Percentiles rank a stretch among this genome's conserved stretches.
These are phyloP conservation scores for Paecilomyces niveus DNA, from an alignment of 2,329 filamentous ascomycete genomes.

Conservation along the genomic window DNA sequence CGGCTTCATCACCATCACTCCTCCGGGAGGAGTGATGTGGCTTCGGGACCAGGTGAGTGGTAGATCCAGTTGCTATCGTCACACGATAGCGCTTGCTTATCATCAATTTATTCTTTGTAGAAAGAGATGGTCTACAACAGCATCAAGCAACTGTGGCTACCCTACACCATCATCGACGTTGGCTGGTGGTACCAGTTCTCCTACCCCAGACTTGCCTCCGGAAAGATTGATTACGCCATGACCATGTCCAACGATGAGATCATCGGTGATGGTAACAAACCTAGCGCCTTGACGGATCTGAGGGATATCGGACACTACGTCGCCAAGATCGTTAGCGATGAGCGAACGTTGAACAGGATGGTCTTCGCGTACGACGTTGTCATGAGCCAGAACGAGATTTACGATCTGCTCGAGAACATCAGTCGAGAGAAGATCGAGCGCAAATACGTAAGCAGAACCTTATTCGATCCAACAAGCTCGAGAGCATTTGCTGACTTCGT, in stretches of 20 bases:
- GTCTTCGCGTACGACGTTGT: conserved; percentile 46
- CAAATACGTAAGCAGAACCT: conserved; percentile 25
- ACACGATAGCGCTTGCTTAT: neutral
- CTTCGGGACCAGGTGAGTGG: conserved; percentile 32
- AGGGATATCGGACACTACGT: conserved; percentile 49
- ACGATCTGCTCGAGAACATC: conserved; percentile 39
- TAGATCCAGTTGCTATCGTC: neutral
- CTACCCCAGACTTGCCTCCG: conserved; percentile 39
- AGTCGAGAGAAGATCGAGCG: conserved; percentile 43
- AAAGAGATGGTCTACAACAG: conserved; percentile 48
- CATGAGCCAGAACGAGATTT: conserved; percentile 41
- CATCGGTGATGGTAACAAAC: conserved; percentile 40
- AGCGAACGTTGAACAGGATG: conserved; percentile 47
- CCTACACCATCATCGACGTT: conserved; percentile 52
- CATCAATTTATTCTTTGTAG: conserved; percentile 12
- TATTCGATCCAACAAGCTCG: neutral
- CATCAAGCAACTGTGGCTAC: conserved; percentile 42
- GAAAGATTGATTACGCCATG: conserved; percentile 39
- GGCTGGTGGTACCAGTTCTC: conserved; percentile 53
- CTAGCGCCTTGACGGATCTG: conserved; percentile 41
- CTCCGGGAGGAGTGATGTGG: conserved; percentile 39
- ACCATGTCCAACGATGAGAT: conserved; percentile 30
- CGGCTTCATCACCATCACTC: conserved; percentile 41
- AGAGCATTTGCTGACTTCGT: neutral
- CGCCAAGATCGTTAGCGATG: conserved; percentile 45